Evolutionary conservation across 148 eudicot genomes (phyloP).

Genomic region (Rhododendron griersonianum): DNA sequence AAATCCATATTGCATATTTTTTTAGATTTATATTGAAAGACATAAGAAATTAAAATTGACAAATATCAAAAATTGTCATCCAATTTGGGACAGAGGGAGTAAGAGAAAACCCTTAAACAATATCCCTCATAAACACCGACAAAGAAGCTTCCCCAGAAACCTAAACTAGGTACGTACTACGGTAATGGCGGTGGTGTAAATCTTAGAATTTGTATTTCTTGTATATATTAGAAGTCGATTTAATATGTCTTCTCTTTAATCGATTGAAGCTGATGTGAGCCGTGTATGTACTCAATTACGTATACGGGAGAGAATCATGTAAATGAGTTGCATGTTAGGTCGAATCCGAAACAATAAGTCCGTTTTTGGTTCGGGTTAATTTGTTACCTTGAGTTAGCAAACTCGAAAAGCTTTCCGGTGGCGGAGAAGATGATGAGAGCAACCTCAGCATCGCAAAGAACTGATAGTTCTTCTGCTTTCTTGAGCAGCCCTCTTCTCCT

Average conservation of each 20-base stretch:
- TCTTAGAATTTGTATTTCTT: no score
- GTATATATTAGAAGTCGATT: no score
- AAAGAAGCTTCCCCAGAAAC: background rate
- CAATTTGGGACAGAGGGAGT: no score
- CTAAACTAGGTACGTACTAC: no score
- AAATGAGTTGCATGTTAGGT: no score
- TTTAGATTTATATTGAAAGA: no score
- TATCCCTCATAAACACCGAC: background rate
- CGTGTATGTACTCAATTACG: background rate
- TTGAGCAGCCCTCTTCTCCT: background rate
- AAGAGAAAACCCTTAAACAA: background rate
- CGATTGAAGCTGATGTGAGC: background rate
- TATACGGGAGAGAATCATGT: background rate
- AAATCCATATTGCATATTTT: no score
- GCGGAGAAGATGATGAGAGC: background rate
- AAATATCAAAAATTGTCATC: no score
- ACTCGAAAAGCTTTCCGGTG: background rate
- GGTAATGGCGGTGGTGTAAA: background rate
- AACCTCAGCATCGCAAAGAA: constrained; percentile 1
- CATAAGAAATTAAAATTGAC: no score
- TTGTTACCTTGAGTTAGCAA: background rate
- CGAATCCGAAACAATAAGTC: no score
- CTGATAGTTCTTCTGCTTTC: background rate
- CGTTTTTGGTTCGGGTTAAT: background rate
- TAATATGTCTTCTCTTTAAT: no score